Conservation (phyloP, 129 eudicot genomes). For the Erigeron canadensis region DNA sequence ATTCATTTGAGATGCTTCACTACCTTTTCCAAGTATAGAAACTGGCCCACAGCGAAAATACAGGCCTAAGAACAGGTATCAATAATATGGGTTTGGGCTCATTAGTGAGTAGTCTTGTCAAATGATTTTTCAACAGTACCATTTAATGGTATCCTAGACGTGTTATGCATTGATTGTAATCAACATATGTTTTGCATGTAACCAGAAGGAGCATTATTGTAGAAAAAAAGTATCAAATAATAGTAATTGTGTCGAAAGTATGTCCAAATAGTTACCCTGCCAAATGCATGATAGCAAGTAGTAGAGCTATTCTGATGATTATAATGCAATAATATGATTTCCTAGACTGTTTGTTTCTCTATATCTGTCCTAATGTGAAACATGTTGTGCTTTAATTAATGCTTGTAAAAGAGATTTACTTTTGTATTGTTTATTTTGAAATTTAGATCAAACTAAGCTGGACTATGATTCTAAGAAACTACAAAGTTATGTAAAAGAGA, state of each 20-base stretch:
- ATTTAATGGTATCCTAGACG: slow-evolving; percentile 25
- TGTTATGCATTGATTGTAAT: slow-evolving; percentile 10
- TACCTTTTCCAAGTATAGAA: slow-evolving; percentile 32
- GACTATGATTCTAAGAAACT: slow-evolving; percentile 72
- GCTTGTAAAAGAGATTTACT: neutral
- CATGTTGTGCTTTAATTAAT: neutral
- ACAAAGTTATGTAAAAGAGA: slow-evolving; percentile 85
- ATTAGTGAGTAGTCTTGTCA: slow-evolving; percentile 35
- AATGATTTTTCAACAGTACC: slow-evolving; percentile 23
- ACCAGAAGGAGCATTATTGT: neutral
- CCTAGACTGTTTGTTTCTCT: neutral
- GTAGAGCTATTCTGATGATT: slow-evolving; percentile 2
- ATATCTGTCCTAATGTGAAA: neutral
- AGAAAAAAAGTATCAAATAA: neutral
- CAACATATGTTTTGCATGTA: neutral
- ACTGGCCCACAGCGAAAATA: slow-evolving; percentile 35
- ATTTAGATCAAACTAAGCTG: slow-evolving; percentile 72
- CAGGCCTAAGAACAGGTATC: slow-evolving; percentile 30
- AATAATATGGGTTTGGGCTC: slow-evolving; percentile 30
- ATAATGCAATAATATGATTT: neutral
- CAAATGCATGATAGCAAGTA: neutral
- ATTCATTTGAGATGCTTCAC: slow-evolving; percentile 23
- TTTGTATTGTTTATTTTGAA: slow-evolving; percentile 6
- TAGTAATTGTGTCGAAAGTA: neutral
- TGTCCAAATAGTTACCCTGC: neutral